Evolutionary conservation across 768 basidiomycete genomes (phyloP), one percentile per base, ranked within the genome.

Genomic region (Phylloporus sp.): DNA sequence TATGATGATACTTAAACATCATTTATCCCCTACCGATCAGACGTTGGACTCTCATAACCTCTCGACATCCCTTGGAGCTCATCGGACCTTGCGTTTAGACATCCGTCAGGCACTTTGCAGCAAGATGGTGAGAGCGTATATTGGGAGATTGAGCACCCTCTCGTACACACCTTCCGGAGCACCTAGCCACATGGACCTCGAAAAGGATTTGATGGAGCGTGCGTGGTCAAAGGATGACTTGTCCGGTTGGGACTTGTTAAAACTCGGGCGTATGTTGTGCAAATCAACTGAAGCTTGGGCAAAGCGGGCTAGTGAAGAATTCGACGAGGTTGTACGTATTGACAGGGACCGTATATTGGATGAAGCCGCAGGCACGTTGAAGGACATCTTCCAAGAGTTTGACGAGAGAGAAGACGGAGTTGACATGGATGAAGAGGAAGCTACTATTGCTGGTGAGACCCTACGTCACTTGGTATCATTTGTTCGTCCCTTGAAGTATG

Each of bases 141-240:
- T 88, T 50, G 70, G 75, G 4, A 75, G 80, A 38, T 74, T 82
- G 57, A 73, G 70, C 13, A 75, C 80, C 2, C 60, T 75, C 12
- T 73, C 73, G 10, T 85, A 85, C 51, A 76, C 82, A 0, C 75
- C 76, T 35, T 79, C 85, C 2, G 86, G 85, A 12, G 79, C 77
- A 2, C 81, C 83, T 0, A 75, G 76, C 0, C 75, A 80, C 38
- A 72, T 86, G 61, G 80, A 81, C 47, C 65, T 89, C 9, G 83
- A 82, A 50, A 72, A 72, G 38, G 83, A 83, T 16, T 64, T 88
- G 52, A 78, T 88, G 78, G 85, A 88, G 58, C 76, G 79, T 2
- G 86, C 85, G 0, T 89, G 85, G 86, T 76, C 84, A 1, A 84
- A 81, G 59, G 80, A 86, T 38, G 85, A 87, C 22, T 67, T 73